A percentile compares a stretch with the other conserved stretches of the same genome.
Evolutionary conservation across 2,329 filamentous ascomycete species (phyloP).

Genomic region (Waltergamsia citrina): DNA sequence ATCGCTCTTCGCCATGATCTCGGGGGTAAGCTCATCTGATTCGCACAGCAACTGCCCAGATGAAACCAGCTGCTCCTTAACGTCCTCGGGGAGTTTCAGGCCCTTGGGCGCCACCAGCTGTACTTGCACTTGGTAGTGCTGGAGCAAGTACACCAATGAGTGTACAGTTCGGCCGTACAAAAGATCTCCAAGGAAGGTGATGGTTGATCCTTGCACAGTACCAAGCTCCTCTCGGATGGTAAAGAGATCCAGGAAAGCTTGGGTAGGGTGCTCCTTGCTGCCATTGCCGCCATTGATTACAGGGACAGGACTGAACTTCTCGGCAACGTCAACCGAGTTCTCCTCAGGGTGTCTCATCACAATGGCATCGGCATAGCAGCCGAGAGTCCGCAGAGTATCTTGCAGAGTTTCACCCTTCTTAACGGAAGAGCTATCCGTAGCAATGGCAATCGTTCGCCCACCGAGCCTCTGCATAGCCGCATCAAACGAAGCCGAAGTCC

Average conservation of each 20-base stretch:
- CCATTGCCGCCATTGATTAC: constrained; percentile 98
- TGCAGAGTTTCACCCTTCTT: constrained; percentile 91
- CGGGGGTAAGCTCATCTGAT: constrained; percentile 69
- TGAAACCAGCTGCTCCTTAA: constrained; percentile 60
- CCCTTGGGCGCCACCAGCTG: constrained; percentile 82
- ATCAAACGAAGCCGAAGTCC: constrained; percentile 93
- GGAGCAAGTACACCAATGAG: constrained; percentile 86
- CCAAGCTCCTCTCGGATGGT: constrained; percentile 97
- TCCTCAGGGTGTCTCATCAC: constrained; percentile 92
- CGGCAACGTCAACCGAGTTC: constrained; percentile 68
- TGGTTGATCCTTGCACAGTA: constrained; percentile 88
- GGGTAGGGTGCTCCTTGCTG: constrained; percentile 90
- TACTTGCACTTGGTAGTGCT: constrained; percentile 89
- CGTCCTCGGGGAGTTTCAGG: constrained; percentile 65
- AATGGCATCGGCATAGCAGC: constrained; percentile 88
- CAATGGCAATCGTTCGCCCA: constrained; percentile 72
- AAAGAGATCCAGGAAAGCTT: constrained; percentile 95
- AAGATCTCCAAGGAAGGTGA: constrained; percentile 92
- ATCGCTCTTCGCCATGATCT: constrained; percentile 78
- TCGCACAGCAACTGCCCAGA: constrained; percentile 73
- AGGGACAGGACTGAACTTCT: constrained; percentile 80
- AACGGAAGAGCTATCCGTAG: constrained; percentile 77
- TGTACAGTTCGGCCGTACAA: constrained; percentile 91
- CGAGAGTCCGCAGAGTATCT: constrained; percentile 87
- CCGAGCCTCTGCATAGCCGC: constrained; percentile 97